A percentile compares a stretch with the other conserved stretches of the same genome.
phyloP scores from a whole-genome alignment of 805 yeast species.

The Yamadazyma endophytica region DNA sequence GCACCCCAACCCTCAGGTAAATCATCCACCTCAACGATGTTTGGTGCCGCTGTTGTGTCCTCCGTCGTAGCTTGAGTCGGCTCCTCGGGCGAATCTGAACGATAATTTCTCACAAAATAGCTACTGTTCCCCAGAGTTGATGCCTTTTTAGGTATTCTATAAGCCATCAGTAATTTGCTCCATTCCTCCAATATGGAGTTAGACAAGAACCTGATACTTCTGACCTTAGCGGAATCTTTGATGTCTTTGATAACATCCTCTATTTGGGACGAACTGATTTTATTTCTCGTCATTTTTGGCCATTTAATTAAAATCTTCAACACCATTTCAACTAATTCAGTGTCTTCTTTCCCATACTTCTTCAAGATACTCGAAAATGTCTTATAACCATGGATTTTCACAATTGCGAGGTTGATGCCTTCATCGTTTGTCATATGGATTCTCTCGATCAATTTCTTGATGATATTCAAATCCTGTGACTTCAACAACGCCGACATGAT shows the following conservation, averaged over 20 bases:
- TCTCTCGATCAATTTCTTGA: constrained; percentile 64
- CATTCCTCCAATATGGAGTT: constrained; percentile 55
- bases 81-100: constrained; percentile 11
- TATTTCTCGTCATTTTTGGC: constrained; percentile 66
- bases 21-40: constrained; percentile 16
- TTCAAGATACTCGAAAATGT: constrained; percentile 62
- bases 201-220: constrained; percentile 33
- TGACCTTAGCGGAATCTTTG: constrained; percentile 16
- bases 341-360: constrained; percentile 20
- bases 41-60: too few species aligned
- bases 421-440: constrained; percentile 51
- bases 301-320: constrained; percentile 53
- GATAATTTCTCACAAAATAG: constrained; percentile 20
- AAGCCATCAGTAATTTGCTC: constrained; percentile 75
- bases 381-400: constrained; percentile 83
- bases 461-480: constrained; percentile 62
- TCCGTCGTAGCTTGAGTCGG: constrained; percentile 6
- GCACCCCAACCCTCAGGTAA: constrained; percentile 68
- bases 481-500: constrained; percentile 81
- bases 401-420: constrained; percentile 52
- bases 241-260: constrained; percentile 57
- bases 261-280: constrained; percentile 69
- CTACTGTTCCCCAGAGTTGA: constrained; percentile 9
- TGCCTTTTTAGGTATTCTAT: constrained; percentile 69
- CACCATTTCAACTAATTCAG: constrained; percentile 42